A percentile compares a stretch with the other conserved stretches of the same genome.
phyloP scores from a whole-genome alignment of 2,329 filamentous ascomycete genomes.

The Colletotrichum orbiculare region DNA sequence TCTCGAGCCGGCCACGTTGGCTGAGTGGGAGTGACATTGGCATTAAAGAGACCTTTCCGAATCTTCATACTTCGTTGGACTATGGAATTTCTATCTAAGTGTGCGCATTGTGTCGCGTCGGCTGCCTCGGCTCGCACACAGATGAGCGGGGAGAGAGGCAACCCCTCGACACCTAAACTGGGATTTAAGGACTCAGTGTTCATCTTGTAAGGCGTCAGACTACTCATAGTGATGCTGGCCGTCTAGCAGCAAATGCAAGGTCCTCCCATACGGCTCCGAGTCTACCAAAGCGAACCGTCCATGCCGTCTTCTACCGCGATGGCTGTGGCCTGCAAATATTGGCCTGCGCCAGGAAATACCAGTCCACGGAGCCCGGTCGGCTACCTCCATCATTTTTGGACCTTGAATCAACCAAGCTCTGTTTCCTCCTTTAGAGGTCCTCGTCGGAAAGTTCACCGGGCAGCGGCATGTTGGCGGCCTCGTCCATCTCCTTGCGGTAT shows the following conservation, averaged over 20 bases:
- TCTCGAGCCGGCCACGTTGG: no score
- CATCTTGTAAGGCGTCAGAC: slow-evolving; percentile 37
- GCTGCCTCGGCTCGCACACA: slow-evolving; percentile 18
- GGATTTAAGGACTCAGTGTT: slow-evolving; percentile 32
- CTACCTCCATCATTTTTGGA: slow-evolving; percentile 19
- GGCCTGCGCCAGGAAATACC: slow-evolving; percentile 31
- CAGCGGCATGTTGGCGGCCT: slow-evolving; percentile 83
- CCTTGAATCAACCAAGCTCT: slow-evolving; percentile 13
- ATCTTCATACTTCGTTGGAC: slow-evolving; percentile 8
- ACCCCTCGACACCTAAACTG: slow-evolving; percentile 21
- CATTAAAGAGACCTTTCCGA: not conserved
- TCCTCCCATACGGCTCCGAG: slow-evolving; percentile 28
- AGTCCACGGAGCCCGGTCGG: slow-evolving; percentile 24
- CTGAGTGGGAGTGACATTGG: not conserved
- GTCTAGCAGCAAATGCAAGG: slow-evolving; percentile 35
- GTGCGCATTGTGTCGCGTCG: slow-evolving; percentile 12
- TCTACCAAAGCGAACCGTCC: slow-evolving; percentile 33
- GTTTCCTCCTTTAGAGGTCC: slow-evolving; percentile 60
- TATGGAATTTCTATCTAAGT: slow-evolving; percentile 33
- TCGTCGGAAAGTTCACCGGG: slow-evolving; percentile 93
- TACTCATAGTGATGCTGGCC: slow-evolving; percentile 36
- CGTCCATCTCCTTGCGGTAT: slow-evolving; percentile 90
- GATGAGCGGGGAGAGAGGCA: slow-evolving; percentile 1
- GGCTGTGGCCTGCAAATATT: slow-evolving; percentile 25
- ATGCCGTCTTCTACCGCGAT: slow-evolving; percentile 34